Conservation (phyloP, 2,329 filamentous ascomycete genomes). For the Xylaria sp. region DNA sequence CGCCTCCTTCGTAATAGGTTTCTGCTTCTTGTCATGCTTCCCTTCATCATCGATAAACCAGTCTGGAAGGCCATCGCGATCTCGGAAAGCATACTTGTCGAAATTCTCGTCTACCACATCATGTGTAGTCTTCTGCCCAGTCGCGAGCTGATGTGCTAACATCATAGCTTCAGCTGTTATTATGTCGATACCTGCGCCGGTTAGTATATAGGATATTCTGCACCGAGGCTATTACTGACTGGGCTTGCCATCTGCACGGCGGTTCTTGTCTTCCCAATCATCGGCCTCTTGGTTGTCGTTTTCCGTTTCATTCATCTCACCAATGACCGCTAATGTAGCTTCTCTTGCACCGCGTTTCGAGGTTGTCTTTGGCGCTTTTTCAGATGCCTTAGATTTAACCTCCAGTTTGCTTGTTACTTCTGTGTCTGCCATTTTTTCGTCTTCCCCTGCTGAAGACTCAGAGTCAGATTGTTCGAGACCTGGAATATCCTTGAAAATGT, state of each 20-base stretch:
- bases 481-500: slow-evolving; percentile 86
- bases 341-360: slow-evolving; percentile 31
- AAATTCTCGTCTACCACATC: slow-evolving; percentile 90
- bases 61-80: slow-evolving; percentile 88
- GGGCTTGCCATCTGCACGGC: slow-evolving; percentile 65
- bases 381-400: slow-evolving; percentile 26
- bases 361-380: slow-evolving; percentile 32
- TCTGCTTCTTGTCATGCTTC: slow-evolving; percentile 80
- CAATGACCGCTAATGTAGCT: slow-evolving; percentile 33
- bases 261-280: slow-evolving; percentile 71
- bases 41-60: slow-evolving; percentile 97
- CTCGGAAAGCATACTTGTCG: slow-evolving; percentile 90
- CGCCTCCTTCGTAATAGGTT: slow-evolving; percentile 90
- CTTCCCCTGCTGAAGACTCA: slow-evolving; percentile 39
- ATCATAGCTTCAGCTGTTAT: slow-evolving; percentile 99
- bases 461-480: slow-evolving; percentile 62
- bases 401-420: slow-evolving; percentile 25
- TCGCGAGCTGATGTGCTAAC: slow-evolving; percentile 88
- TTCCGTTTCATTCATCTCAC: slow-evolving; percentile 57
- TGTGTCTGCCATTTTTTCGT: slow-evolving; percentile 37
- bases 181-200: slow-evolving; percentile 81
- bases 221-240: slow-evolving; percentile 50
- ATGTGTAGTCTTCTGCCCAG: slow-evolving; percentile 77
- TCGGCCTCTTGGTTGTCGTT: slow-evolving; percentile 60
- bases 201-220: slow-evolving; percentile 28